Conservation (phyloP, 192 early-diverging fungal species). For the Coemansia sp. region DNA sequence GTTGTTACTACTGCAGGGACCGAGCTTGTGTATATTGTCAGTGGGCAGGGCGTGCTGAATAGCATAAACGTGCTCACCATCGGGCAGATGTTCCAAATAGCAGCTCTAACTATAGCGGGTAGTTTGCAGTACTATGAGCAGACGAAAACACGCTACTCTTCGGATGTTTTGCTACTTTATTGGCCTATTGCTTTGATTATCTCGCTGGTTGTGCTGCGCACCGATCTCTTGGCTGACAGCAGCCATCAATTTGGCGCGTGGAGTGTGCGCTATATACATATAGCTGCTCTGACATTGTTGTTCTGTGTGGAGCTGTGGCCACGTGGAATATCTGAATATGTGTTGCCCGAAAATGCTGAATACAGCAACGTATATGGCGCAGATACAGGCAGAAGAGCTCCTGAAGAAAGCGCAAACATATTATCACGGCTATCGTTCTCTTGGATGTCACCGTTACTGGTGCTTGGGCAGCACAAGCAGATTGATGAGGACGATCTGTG, state of each 20-base stretch:
- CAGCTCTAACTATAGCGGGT: slow-evolving; percentile 6
- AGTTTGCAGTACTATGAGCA: slow-evolving; percentile 27
- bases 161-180: slow-evolving; percentile 23
- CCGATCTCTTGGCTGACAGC: background rate
- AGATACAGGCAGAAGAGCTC: slow-evolving; percentile 38
- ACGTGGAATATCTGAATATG: slow-evolving; percentile 17
- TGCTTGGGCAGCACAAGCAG: slow-evolving; percentile 69
- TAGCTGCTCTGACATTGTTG: slow-evolving; percentile 8
- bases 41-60: too few species aligned
- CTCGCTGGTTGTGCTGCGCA: slow-evolving; percentile 19
- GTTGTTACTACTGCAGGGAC: background rate
- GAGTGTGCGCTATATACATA: background rate
- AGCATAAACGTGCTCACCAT: slow-evolving; percentile 10
- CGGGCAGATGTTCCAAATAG: slow-evolving; percentile 14
- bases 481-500: slow-evolving; percentile 75
- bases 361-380: background rate
- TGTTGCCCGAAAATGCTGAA: slow-evolving; percentile 11
- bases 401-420: slow-evolving; percentile 78
- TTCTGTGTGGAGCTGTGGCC: slow-evolving; percentile 31
- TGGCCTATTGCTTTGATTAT: slow-evolving; percentile 15
- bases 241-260: background rate
- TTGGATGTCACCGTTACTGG: slow-evolving; percentile 87
- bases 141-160: slow-evolving; percentile 11
- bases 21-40: slow-evolving; percentile 4
- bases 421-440: slow-evolving; percentile 78